Evolutionary conservation across 2,329 filamentous ascomycete genomes (phyloP).

Genomic region (Ascochyta lentis): DNA sequence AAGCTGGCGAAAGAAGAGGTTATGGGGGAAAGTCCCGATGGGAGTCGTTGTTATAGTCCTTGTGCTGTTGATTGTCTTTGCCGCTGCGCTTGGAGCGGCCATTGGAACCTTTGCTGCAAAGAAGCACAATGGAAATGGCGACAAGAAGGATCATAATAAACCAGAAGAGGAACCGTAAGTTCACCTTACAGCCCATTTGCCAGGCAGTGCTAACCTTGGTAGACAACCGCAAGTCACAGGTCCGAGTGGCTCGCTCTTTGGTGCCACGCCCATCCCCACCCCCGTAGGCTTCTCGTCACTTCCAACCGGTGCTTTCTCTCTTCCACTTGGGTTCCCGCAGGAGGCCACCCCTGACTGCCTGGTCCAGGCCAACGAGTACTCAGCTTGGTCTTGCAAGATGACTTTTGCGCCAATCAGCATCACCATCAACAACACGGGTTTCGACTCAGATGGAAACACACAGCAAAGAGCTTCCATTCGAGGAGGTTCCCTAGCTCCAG

Average conservation of each 20-base stretch:
- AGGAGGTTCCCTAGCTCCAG: conserved; percentile 42
- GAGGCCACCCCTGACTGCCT: conserved; percentile 59
- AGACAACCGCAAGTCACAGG: conserved; percentile 55
- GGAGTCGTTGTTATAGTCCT: conserved; percentile 58
- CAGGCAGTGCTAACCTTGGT: conserved; percentile 23
- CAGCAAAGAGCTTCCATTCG: conserved; percentile 32
- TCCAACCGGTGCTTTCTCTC: conserved; percentile 57
- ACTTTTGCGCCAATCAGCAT: conserved; percentile 44
- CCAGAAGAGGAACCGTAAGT: conserved; percentile 43
- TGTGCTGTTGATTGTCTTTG: conserved; percentile 54
- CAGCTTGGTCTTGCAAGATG: conserved; percentile 60
- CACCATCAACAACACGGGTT: conserved; percentile 32
- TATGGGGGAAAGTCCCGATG: conserved; percentile 59
- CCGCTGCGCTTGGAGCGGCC: conserved; percentile 59
- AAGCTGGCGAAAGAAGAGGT: conserved; percentile 51
- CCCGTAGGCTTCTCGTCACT: conserved; percentile 54
- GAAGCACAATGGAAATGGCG: conserved; percentile 28
- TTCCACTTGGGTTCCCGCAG: conserved; percentile 56
- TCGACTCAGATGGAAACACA: conserved; percentile 11
- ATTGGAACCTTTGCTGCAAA: conserved; percentile 62
- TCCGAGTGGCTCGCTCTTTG: conserved; percentile 55
- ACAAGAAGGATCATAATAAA: conserved; percentile 20
- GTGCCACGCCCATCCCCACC: conserved; percentile 59
- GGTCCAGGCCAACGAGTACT: conserved; percentile 51
- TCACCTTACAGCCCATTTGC: not conserved